Base-by-base conservation (phyloP, 208 protist genomes). In the Balamuthia mandrillaris region DNA sequence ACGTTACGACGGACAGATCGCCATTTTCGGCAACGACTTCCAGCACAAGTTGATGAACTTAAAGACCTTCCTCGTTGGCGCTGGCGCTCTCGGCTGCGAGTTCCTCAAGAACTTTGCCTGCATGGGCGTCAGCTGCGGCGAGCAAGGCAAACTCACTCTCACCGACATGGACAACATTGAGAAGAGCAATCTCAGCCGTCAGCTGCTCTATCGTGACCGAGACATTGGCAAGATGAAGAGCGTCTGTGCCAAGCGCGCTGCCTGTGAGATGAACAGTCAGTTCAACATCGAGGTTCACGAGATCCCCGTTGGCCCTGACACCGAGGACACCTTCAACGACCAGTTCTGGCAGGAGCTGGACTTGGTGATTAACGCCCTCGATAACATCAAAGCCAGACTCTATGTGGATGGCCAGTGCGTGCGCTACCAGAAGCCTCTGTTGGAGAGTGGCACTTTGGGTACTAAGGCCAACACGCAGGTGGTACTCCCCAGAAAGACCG, bases 131-230 rank as follows among this genome's bases (percentile, higher is more conserved):
- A 90, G 84, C 27, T 77, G 45, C 35, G 84, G 84, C 37, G 2
- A 56, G 24, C 75, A 87, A 0, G 90, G 90, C 39, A 74, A 12
- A 21, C 75, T 98, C 45, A 92, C 88, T 56, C 95, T 99, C 39
- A 99, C 98, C 3, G 98, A 99, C 92, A 99, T 99, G 96, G 98
- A 99, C 89, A 95, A 85, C 1, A 99, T 99, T 89, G 98, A 99
- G 89, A 97, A 97, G 92, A 98, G 95, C 81, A 99, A 99, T 89
- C 92, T 99, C 18, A 99, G 96, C 39, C 92, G 98, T 39, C 98
- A 99, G 94, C 99, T 99, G 88, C 92, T 99, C 14, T 99, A 99
- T 94, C 94, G 98, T 52, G 45, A 66, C 33, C 39, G 35, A 14
- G 47, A 74, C 60, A 72, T 84, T 29, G 78, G 78, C 24, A 91